These are phyloP conservation scores for Mortierella sp. DNA, from an alignment of 371 early-diverging fungal species.

Conservation along the genomic window DNA sequence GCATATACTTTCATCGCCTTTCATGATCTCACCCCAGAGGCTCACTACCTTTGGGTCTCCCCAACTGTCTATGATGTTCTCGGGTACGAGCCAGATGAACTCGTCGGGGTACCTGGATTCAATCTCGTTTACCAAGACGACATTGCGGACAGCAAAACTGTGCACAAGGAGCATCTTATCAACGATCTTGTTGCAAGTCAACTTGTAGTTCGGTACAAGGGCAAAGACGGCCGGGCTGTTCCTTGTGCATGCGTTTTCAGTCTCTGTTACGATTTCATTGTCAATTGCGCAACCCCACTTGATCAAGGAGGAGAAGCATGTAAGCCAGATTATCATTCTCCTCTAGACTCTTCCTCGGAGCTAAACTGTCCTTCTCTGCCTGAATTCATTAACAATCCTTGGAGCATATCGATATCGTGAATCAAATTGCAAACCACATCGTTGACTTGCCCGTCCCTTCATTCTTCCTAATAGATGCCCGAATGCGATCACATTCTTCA, in stretches of 20 bases:
- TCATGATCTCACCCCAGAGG: constrained; percentile 62
- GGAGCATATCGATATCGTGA: too few species aligned
- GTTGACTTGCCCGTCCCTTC: neutral
- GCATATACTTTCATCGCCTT: constrained; percentile 59
- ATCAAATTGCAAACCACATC: too few species aligned
- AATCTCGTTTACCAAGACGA: constrained; percentile 57
- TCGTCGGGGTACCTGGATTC: constrained; percentile 59
- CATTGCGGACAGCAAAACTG: constrained; percentile 25
- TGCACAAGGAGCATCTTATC: constrained; percentile 57
- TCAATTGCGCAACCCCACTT: constrained; percentile 19
- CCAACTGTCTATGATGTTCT: constrained; percentile 59
- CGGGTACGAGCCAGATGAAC: constrained; percentile 61
- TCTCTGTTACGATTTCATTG: constrained; percentile 25
- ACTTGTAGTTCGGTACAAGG: constrained; percentile 14
- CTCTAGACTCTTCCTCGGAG: neutral
- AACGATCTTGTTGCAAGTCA: constrained; percentile 57
- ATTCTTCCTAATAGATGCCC: constrained; percentile 12
- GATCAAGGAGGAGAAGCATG: constrained; percentile 12
- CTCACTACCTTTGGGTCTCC: constrained; percentile 58
- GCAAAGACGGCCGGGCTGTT: constrained; percentile 15
- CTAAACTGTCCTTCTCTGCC: too few species aligned
- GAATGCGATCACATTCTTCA: constrained; percentile 21
- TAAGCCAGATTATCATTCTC: constrained; percentile 4
- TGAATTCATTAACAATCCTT: too few species aligned
- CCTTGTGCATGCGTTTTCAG: constrained; percentile 21